Evolutionary conservation across 495 filamentous ascomycete species (phyloP).

Genomic region (Tuber umbilicatum): DNA sequence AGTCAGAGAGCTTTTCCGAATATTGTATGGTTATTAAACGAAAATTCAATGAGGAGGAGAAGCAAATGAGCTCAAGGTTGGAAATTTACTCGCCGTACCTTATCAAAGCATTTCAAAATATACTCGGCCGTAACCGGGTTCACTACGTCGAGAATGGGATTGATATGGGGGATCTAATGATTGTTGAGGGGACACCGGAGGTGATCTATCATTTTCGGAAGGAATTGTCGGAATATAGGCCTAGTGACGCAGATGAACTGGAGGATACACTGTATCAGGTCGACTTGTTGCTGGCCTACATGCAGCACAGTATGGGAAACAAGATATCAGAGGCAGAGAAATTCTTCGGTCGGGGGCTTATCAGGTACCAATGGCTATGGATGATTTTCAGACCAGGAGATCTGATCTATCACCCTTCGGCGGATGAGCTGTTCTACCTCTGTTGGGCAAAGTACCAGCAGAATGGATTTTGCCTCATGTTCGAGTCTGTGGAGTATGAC

Average conservation of each 20-base stretch:
- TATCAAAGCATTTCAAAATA: not conserved
- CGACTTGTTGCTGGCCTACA: not conserved
- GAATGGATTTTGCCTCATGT: slow-evolving; percentile 38
- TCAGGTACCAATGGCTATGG: slow-evolving; percentile 33
- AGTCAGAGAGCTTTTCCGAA: not conserved
- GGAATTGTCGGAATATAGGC: not conserved
- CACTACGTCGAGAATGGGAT: not conserved
- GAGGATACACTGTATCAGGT: not conserved
- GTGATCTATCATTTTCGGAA: not conserved
- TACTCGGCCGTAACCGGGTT: not conserved
- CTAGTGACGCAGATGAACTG: not conserved
- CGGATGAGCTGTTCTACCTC: not conserved
- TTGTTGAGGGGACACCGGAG: not conserved
- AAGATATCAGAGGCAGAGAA: not conserved
- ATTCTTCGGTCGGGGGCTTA: slow-evolving; percentile 14
- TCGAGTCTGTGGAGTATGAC: slow-evolving; percentile 35
- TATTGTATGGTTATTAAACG: not conserved
- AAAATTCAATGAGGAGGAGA: not conserved
- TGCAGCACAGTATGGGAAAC: not conserved
- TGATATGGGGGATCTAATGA: slow-evolving; percentile 4
- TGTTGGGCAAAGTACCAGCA: slow-evolving; percentile 18
- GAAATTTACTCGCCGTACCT: not conserved
- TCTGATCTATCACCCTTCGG: slow-evolving; percentile 21
- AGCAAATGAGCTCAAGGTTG: not conserved
- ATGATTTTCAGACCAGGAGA: slow-evolving; percentile 38